phyloP scores from a whole-genome alignment of 495 filamentous ascomycete species.

The Xylaria cubensis region DNA sequence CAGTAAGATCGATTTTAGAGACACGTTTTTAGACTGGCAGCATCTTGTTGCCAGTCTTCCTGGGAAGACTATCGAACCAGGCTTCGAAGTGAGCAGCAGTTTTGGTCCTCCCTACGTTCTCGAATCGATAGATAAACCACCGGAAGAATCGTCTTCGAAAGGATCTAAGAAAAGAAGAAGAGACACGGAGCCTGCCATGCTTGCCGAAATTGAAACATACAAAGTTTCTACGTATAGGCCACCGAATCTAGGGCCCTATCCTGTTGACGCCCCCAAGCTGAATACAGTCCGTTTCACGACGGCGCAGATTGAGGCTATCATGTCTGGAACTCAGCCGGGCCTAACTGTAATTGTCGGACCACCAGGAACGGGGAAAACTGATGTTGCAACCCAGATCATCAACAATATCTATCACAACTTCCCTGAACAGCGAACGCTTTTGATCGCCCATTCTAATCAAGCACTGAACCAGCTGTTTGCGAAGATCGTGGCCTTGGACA shows the following conservation, averaged over 20 bases:
- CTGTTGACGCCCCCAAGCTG: conserved; percentile 80
- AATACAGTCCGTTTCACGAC: conserved; percentile 91
- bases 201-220: conserved; percentile 66
- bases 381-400: conserved; percentile 98
- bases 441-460: conserved; percentile 97
- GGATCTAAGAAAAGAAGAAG: conserved; percentile 83
- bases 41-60: conserved; percentile 89
- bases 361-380: conserved; percentile 96
- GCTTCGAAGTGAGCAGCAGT: conserved; percentile 70
- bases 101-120: conserved; percentile 90
- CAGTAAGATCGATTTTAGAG: conserved; percentile 81
- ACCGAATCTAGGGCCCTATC: conserved; percentile 90
- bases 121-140: conserved; percentile 61
- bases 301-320: conserved; percentile 88
- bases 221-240: conserved; percentile 92
- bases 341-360: conserved; percentile 95
- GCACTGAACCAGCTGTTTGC: conserved; percentile 98
- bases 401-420: conserved; percentile 99
- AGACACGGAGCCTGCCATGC: conserved; percentile 68
- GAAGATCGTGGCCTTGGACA: conserved; percentile 93
- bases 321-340: conserved; percentile 92
- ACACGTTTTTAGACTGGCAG: conserved; percentile 95
- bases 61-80: conserved; percentile 80
- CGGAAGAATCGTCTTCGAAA: conserved; percentile 53
- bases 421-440: conserved; percentile 85